These are phyloP conservation scores for Phialophora verrucosa DNA, from an alignment of 2,329 filamentous ascomycete genomes.

Conservation along the genomic window DNA sequence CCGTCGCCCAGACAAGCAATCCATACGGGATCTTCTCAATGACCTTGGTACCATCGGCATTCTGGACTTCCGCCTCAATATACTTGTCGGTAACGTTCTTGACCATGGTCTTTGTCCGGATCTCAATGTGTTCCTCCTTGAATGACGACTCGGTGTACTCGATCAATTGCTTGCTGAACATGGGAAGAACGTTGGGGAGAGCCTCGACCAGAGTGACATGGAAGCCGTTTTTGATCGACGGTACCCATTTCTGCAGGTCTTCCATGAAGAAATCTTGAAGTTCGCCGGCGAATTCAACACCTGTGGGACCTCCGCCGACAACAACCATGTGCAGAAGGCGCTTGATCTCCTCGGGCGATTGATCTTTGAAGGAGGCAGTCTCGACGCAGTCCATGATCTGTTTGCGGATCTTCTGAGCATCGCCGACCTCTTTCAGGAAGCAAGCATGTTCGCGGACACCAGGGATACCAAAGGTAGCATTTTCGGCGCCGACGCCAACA, in stretches of 20 bases:
- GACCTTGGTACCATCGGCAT: slow-evolving; percentile 83
- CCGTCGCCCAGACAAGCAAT: slow-evolving; percentile 96
- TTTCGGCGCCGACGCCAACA: slow-evolving; percentile 95
- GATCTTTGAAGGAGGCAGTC: slow-evolving; percentile 97
- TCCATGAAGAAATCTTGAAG: slow-evolving; percentile 99
- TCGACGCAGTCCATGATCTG: slow-evolving; percentile 99
- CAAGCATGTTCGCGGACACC: slow-evolving; percentile 94
- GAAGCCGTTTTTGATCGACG: slow-evolving; percentile 93
- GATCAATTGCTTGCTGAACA: slow-evolving; percentile 98
- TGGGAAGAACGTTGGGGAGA: slow-evolving; percentile 92
- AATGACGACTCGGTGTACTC: slow-evolving; percentile 99
- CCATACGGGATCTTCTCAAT: slow-evolving; percentile 86
- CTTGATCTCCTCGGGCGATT: slow-evolving; percentile 83
- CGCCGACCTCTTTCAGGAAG: slow-evolving; percentile 97
- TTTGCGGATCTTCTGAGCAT: slow-evolving; percentile 95
- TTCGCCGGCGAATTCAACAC: slow-evolving; percentile 98
- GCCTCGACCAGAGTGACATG: slow-evolving; percentile 97
- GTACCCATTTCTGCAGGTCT: slow-evolving; percentile 97
- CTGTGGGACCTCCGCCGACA: slow-evolving; percentile 89
- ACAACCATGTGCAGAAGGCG: slow-evolving; percentile 98
- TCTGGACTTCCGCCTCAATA: slow-evolving; percentile 85
- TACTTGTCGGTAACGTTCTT: slow-evolving; percentile 93
- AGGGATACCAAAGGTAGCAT: slow-evolving; percentile 96
- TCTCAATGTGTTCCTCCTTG: slow-evolving; percentile 97
- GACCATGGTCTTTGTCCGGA: slow-evolving; percentile 98